phyloP scores from a whole-genome alignment of 2,329 filamentous ascomycete species.

The Paraconiothyrium sp. region DNA sequence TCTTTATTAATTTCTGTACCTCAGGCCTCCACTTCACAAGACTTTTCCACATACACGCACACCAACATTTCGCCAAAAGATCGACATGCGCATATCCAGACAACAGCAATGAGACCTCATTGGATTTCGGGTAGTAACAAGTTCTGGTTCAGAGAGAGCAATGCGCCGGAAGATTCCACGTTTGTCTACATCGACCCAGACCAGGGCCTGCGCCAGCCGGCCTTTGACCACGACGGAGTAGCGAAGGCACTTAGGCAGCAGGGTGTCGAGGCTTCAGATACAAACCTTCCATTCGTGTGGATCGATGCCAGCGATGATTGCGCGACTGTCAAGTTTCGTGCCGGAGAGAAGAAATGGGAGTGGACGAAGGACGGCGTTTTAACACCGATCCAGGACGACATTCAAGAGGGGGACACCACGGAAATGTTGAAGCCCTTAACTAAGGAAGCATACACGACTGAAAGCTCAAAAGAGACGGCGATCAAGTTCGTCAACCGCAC shows the following conservation, averaged over 20 bases:
- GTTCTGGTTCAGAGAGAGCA: slow-evolving; percentile 25
- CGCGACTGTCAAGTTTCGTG: slow-evolving; percentile 25
- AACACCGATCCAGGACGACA: slow-evolving; percentile 17
- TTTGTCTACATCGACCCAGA: slow-evolving; percentile 27
- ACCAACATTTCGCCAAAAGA: slow-evolving; percentile 13
- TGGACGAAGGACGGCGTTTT: slow-evolving; percentile 21
- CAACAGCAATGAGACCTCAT: slow-evolving; percentile 17
- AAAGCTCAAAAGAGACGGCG: slow-evolving; percentile 11
- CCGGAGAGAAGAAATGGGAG: slow-evolving; percentile 27
- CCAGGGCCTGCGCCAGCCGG: slow-evolving; percentile 19
- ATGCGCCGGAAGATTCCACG: slow-evolving; percentile 8
- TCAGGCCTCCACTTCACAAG: slow-evolving; percentile 18
- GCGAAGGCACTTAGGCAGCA: slow-evolving; percentile 21
- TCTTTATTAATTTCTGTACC: slow-evolving; percentile 15
- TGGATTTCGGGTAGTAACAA: slow-evolving; percentile 20
- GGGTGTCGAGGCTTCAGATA: slow-evolving; percentile 23
- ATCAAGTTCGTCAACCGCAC: slow-evolving; percentile 21
- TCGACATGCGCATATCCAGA: slow-evolving; percentile 14
- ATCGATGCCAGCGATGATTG: slow-evolving; percentile 21
- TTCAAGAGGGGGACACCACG: slow-evolving; percentile 5
- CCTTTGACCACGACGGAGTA: slow-evolving; percentile 28
- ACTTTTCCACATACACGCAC: slow-evolving; percentile 12
- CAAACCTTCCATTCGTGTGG: slow-evolving; percentile 25
- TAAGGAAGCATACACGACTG: slow-evolving; percentile 12
- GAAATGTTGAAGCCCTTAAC: slow-evolving; percentile 18